A percentile compares a stretch with the other conserved stretches of the same genome.
Conservation (phyloP, 495 filamentous ascomycete species). For the Aspergillus nanangensis region DNA sequence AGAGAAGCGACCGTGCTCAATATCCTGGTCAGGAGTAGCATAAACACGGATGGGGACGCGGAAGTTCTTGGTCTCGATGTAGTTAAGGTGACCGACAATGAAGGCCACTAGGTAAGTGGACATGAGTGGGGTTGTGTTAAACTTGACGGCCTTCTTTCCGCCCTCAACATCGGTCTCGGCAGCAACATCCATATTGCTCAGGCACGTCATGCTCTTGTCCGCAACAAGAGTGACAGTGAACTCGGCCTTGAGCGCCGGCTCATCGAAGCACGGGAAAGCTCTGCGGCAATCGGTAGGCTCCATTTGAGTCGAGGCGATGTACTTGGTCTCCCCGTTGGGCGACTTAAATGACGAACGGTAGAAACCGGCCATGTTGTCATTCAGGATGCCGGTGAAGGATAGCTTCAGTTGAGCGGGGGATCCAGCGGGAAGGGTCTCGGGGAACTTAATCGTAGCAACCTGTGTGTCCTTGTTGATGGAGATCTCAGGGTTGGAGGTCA, state of each 20-base stretch:
- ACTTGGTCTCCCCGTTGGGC: conserved; percentile 50
- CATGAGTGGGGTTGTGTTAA: conserved; percentile 63
- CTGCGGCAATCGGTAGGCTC: conserved; percentile 62
- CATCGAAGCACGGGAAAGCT: conserved; percentile 68
- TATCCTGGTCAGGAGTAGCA: conserved; percentile 58
- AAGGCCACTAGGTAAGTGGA: conserved; percentile 68
- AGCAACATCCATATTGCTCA: conserved; percentile 67
- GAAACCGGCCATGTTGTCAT: conserved; percentile 67
- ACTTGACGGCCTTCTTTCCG: conserved; percentile 59
- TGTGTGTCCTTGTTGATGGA: conserved; percentile 55
- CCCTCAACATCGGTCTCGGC: conserved; percentile 52
- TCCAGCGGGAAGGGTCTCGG: conserved; percentile 51
- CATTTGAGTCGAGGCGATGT: conserved; percentile 63
- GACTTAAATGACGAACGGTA: conserved; percentile 63
- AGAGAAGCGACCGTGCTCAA: conserved; percentile 62
- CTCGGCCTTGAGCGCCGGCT: conserved; percentile 64
- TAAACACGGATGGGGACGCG: conserved; percentile 62
- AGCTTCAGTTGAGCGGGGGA: conserved; percentile 56
- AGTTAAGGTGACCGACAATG: conserved; percentile 63
- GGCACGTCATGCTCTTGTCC: conserved; percentile 56
- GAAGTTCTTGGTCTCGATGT: conserved; percentile 60
- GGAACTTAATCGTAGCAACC: conserved; percentile 57
- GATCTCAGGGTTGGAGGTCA: conserved; percentile 49
- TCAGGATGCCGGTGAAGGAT: conserved; percentile 57
- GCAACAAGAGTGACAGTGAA: conserved; percentile 63